Evolutionary conservation across 768 basidiomycete genomes (phyloP), one percentile per base, ranked within the genome.

Genomic region (Pleurotus cornucopiae): DNA sequence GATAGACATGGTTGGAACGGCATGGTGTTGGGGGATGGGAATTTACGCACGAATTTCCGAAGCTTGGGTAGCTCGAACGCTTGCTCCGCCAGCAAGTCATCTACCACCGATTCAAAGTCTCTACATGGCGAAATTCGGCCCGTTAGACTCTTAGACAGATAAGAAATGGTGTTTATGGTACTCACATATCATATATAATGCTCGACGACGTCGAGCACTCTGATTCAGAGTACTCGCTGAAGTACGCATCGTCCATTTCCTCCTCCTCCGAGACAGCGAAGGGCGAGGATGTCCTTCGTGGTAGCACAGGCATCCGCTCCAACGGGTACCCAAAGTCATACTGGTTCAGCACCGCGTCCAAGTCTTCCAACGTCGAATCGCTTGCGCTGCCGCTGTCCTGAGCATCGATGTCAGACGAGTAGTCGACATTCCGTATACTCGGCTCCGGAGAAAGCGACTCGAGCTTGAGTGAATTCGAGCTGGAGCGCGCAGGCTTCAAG

Each of bases 41-140:
- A 34, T 20, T 16, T 4, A 52, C 60, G 40, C n/a, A 65, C 66
- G 47, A 64, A 65, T 39, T 62, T 63, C 23, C 60, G 57, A 43
- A 64, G 52, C 21, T 66, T 58, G 21, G 57, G 54, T 23, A 59
- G 13, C 11, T 62, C 60, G 21, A 57, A 58, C 1, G 66, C 63
- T 18, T 68, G 58, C 40, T 69, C 59, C 18, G 62, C 57, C 3
- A 71, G 53, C 4, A 72, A 48, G 30, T 68, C 61, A 52, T 71
- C 71, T 20, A 73, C 62, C n/a, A 71, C 59, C 12, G 60, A 61
- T 51, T 71, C 71, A 55, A 64, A 72, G 57, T 69, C 63, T 30
- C 69, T 73, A 40, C 23, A 39, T 6, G 20, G n/a, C 13, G 20
- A 21, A 44, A 12, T 44, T 44, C n/a, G 41, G 6, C 13, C 41